Base-by-base conservation (phyloP, 1,284 basidiomycete genomes). In the Ganoderma resinaceum region DNA sequence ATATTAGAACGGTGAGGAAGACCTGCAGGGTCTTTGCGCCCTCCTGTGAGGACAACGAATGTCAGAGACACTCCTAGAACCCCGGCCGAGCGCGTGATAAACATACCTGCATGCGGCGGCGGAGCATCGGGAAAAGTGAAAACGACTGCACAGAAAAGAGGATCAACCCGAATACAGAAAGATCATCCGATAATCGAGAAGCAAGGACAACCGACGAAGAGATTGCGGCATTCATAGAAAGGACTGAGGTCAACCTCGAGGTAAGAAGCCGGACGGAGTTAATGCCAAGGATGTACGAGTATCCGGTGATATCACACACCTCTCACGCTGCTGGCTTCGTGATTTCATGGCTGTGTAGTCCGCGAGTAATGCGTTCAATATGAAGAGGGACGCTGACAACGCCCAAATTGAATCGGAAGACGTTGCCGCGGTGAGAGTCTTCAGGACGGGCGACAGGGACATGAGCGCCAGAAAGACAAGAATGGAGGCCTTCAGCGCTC, bases 361-460 rank as follows among this genome's bases (percentile, higher is more conserved):
- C 3, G 89, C 89, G 14, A 95, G 78, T 43, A 91, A 80, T 5
- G 89, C 80, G 76, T 91, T 90, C 52, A 91, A 79, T 52, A 84
- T 79, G 74, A 93, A 90, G 40, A 95, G 83, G 72, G 82, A 82
- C 16, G 87, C 87, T 59, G 95, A 89, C 58, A 99, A 82, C 8
- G 97, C 97, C 96, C 96, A 99, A 73, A 99, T 98, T 33, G 95
- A 96, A 79, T 99, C 98, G 16, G 92, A 94, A 23, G 97, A 98
- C 0, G 97, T 99, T 9, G 97, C 95, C 52, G 95, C 94, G 14
- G 96, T 98, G 73, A 99, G 82, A 1, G 97, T 98, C 72, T 93
- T 89, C 66, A 99, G 83, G 5, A 99, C 93, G 1, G 98, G 98
- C 0, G 96, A 93, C 55, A 99, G 85, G 6, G 96, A 91, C 80